Evolutionary conservation across 2,329 filamentous ascomycete genomes (phyloP), one percentile per base, ranked within the genome.

Genomic region (Fusarium sp.): DNA sequence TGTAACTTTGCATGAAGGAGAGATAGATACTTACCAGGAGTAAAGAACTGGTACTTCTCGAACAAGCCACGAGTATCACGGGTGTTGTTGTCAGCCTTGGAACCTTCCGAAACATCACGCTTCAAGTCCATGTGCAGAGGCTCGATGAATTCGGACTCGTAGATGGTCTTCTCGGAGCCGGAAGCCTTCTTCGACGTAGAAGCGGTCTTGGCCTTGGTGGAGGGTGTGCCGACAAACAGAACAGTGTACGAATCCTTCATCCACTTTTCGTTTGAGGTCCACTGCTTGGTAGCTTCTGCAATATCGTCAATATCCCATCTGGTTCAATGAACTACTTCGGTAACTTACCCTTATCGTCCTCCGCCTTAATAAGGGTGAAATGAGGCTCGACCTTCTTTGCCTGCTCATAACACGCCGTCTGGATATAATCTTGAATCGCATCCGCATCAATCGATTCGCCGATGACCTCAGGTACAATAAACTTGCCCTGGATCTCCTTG

Each of bases 21-120:
- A 5, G 30, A 34, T 22, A 3, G 13, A 43, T 27, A 20, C 70
- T 64, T 82, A 95, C 93, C 93, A 76, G 94, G 93, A 13, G 91
- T 95, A 73, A 99, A 92, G 83, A 94, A 98, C 79, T 97, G 92
- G 80, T 99, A 99, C 80, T 92, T 94, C 81, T 97, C 92, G 75
- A 99, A 98, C 45, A 97, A 81, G 6, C 88, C 85, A 30, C 85
- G 79, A 38, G 80, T 84, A 61, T 85, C 75, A 55, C 76, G 74
- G 9, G 78, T 82, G 56, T 69, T 75, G 63, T 87, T 84, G 18
- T 78, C 76, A 20, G 81, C 80, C 58, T 79, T 69, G 24, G 69
- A 57, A n/a, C 69, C 61, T 24, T 72, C 71, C 22, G 80, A 75
- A 10, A 82, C 65, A 57, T 82, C 80, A 71, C 94, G 88, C 87